Percentiles rank a stretch among this genome's conserved stretches.
Evolutionary conservation across 148 eudicot genomes (phyloP).

Genomic region (Silene latifolia): DNA sequence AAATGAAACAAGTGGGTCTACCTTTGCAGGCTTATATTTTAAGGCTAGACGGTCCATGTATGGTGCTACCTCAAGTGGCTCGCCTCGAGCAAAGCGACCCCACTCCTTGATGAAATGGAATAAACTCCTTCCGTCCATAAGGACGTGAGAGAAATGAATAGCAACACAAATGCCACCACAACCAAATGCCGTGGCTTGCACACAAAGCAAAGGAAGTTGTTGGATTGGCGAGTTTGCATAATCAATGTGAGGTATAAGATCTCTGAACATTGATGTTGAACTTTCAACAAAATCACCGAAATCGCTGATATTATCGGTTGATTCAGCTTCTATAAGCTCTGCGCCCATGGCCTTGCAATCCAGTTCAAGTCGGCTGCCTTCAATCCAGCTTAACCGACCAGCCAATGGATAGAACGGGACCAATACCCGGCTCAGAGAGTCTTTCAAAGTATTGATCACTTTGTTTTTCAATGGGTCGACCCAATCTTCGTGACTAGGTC

Average conservation of each 20-base stretch:
- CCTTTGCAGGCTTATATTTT: no score
- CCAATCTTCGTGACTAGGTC: neutral
- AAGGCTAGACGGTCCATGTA: neutral
- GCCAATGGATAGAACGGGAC: constrained; percentile 17
- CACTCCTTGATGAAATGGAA: constrained; percentile 5
- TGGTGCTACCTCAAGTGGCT: neutral
- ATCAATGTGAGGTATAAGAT: neutral
- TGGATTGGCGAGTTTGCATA: neutral
- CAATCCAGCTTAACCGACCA: neutral
- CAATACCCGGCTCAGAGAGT: constrained; percentile 16
- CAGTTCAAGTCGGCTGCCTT: neutral
- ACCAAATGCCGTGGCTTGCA: neutral
- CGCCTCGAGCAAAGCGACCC: neutral
- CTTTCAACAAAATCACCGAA: neutral
- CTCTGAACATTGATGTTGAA: neutral
- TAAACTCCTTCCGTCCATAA: neutral
- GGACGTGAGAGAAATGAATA: neutral
- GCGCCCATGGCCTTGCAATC: neutral
- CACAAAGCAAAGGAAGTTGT: neutral
- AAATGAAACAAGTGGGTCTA: neutral
- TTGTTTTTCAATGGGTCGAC: neutral
- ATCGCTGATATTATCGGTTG: neutral
- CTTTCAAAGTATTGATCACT: constrained; percentile 2
- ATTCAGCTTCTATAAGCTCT: neutral
- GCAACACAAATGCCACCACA: constrained; percentile 13